Evolutionary conservation across 345 rosid species (phyloP).

Genomic region (Adansonia digitata): DNA sequence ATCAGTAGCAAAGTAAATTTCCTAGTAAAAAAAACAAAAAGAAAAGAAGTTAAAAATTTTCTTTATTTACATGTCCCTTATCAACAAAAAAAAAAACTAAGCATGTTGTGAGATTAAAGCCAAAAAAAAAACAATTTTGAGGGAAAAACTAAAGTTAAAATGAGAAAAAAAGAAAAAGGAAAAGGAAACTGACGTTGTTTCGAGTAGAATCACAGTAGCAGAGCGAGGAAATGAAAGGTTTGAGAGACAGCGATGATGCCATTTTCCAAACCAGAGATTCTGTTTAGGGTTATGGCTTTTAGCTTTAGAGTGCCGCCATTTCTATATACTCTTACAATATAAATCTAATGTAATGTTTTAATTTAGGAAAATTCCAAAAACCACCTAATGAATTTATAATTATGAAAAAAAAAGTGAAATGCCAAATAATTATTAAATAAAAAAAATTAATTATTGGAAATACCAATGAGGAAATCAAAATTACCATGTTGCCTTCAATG

Average conservation of each 20-base stretch:
- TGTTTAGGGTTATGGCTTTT: neutral
- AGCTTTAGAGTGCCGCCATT: neutral
- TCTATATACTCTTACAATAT: no score
- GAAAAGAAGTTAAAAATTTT: neutral
- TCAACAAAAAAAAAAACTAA: no score
- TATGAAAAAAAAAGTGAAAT: no score
- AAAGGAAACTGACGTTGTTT: neutral
- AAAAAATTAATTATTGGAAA: no score
- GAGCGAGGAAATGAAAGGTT: neutral
- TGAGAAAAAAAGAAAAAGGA: neutral
- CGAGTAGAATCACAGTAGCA: neutral
- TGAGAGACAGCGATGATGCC: neutral
- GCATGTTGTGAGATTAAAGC: no score
- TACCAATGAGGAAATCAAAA: no score
- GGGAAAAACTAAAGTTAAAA: neutral
- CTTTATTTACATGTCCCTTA: no score
- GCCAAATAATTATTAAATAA: no score
- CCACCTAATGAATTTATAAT: no score
- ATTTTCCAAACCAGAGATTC: neutral
- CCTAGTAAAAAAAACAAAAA: neutral
- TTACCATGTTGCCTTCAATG: no score
- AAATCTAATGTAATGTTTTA: no score
- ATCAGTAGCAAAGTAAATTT: neutral
- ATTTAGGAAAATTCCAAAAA: no score
- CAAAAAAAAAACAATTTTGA: neutral